phyloP scores from a whole-genome alignment of 2,329 filamentous ascomycete genomes.

The Didymella keratinophila region DNA sequence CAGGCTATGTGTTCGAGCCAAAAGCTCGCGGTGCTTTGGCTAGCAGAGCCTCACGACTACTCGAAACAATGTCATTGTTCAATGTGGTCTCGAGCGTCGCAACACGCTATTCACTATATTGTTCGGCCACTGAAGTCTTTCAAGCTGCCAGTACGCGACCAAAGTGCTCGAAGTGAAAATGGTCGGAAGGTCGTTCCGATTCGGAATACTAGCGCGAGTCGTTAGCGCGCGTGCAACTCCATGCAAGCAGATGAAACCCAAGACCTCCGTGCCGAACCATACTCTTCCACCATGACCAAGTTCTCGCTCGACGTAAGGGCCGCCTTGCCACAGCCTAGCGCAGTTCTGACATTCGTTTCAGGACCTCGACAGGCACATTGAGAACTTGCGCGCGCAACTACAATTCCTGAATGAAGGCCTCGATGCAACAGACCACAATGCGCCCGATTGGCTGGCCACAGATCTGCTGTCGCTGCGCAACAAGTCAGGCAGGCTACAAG shows the following conservation, averaged over 20 bases:
- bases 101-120: not conserved
- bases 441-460: conserved; percentile 47
- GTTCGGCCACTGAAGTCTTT: not conserved
- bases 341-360: conserved; percentile 29
- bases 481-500: conserved; percentile 43
- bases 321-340: conserved; percentile 7
- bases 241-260: conserved; percentile 17
- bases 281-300: conserved; percentile 30
- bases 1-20: not conserved
- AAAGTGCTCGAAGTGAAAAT: conserved; percentile 12
- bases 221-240: conserved; percentile 13
- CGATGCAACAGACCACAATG: conserved; percentile 46
- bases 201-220: conserved; percentile 2
- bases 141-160: not conserved
- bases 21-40: not conserved
- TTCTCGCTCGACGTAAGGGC: conserved; percentile 41
- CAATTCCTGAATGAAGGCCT: conserved; percentile 42
- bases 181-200: conserved; percentile 20
- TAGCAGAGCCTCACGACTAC: not conserved
- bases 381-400: conserved; percentile 40
- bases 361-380: conserved; percentile 46
- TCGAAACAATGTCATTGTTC: not conserved
- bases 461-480: conserved; percentile 45
- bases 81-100: not conserved
- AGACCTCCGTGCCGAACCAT: conserved; percentile 11